These are phyloP conservation scores for Eustoma russellianum DNA, from an alignment of 257 asterid genomes.

Conservation along the genomic window DNA sequence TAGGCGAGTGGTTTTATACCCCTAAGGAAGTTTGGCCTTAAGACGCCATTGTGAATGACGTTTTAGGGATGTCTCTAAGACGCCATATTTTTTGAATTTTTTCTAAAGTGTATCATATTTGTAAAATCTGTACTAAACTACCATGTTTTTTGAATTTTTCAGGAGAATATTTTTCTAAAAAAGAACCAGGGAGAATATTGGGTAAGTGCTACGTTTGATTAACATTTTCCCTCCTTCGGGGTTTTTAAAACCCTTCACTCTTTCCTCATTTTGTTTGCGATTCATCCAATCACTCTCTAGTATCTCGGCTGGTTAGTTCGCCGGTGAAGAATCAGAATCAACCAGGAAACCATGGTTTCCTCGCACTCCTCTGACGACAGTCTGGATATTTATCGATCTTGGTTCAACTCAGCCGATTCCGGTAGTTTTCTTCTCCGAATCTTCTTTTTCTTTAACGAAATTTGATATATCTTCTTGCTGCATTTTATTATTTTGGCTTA, in stretches of 20 bases:
- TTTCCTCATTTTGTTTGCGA: not conserved
- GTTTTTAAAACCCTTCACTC: slow-evolving; percentile 28
- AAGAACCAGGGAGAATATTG: too few species aligned
- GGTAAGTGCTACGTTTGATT: slow-evolving; percentile 1
- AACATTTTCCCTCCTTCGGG: slow-evolving; percentile 31
- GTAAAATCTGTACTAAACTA: too few species aligned
- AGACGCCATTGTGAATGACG: too few species aligned
- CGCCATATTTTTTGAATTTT: too few species aligned
- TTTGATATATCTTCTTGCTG: too few species aligned
- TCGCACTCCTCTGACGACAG: slow-evolving; percentile 39
- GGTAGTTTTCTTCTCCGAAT: slow-evolving; percentile 25
- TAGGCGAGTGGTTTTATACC: too few species aligned
- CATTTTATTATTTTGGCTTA: not conserved
- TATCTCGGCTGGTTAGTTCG: too few species aligned
- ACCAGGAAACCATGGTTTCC: slow-evolving; percentile 29
- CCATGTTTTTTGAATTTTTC: too few species aligned
- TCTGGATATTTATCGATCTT: slow-evolving; percentile 50
- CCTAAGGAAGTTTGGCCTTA: too few species aligned
- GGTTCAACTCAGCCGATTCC: slow-evolving; percentile 80
- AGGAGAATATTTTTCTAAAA: too few species aligned
- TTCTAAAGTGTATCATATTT: too few species aligned
- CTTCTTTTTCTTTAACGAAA: not conserved
- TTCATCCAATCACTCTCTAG: not conserved
- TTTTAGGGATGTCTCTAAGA: too few species aligned
- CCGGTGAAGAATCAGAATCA: not conserved